Percentiles rank a stretch among this genome's conserved stretches.
Evolutionary conservation across 495 filamentous ascomycete genomes (phyloP).

Genomic region (Xylaria scruposa): DNA sequence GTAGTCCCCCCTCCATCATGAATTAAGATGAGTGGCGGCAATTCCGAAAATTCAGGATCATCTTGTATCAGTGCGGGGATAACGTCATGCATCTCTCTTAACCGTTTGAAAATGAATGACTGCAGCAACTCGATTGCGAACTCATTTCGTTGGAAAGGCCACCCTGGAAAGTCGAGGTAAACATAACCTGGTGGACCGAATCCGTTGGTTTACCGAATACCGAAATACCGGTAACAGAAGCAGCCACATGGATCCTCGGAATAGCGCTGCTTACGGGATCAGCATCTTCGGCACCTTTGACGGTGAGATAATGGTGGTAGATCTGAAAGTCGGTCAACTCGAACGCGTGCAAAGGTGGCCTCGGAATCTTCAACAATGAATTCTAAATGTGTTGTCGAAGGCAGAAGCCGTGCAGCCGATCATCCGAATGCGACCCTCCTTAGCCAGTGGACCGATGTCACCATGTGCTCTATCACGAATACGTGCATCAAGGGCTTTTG

Average conservation of each 20-base stretch:
- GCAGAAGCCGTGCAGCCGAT: background rate
- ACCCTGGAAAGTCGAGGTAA: background rate
- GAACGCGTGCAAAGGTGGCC: background rate
- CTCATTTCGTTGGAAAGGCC: background rate
- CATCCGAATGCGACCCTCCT: background rate
- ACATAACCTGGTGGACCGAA: background rate
- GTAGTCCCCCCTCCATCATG: conserved; percentile 54
- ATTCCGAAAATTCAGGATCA: conserved; percentile 15
- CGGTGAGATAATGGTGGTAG: too few relatives aligned
- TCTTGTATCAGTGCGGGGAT: conserved; percentile 16
- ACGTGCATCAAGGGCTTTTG: background rate
- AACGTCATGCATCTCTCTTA: background rate
- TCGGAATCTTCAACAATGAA: background rate
- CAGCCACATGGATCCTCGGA: background rate
- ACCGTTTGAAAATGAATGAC: background rate
- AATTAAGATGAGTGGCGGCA: conserved; percentile 47
- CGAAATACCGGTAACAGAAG: conserved; percentile 6
- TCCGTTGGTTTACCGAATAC: conserved; percentile 13
- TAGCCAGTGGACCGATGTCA: background rate
- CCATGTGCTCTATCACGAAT: background rate
- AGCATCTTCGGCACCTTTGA: too few relatives aligned
- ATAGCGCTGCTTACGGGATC: conserved; percentile 5
- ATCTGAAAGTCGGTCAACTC: background rate
- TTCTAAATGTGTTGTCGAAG: too few relatives aligned
- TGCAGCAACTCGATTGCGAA: background rate